These are phyloP conservation scores for Hygrocybe punicea DNA, from an alignment of 768 basidiomycete genomes.

Conservation along the genomic window DNA sequence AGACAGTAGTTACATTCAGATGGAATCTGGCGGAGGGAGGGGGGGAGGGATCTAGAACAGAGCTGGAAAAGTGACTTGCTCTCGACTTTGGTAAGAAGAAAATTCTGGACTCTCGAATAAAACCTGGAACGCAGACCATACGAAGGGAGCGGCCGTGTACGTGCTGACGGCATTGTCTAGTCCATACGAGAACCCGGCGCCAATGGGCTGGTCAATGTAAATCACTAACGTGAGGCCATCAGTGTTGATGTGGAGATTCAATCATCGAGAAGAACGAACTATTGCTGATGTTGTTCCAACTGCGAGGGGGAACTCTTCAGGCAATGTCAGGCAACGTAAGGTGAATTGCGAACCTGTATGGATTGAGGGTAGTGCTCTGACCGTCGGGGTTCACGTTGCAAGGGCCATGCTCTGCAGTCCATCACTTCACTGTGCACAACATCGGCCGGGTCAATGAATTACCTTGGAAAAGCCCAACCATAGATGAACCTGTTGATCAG, in stretches of 20 bases:
- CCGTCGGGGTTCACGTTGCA: constrained; percentile 57
- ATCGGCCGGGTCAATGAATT: not conserved
- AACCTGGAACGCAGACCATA: constrained; percentile 64
- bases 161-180: constrained; percentile 56
- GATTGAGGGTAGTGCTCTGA: constrained; percentile 51
- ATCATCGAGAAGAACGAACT: constrained; percentile 36
- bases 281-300: constrained; percentile 69
- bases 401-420: constrained; percentile 56
- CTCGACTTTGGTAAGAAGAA: constrained; percentile 47
- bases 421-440: not conserved
- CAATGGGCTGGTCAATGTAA: constrained; percentile 69
- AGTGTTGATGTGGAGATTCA: not conserved
- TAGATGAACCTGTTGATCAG: constrained; percentile 36
- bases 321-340: not conserved
- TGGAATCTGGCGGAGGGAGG: too few species aligned
- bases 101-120: constrained; percentile 57
- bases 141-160: constrained; percentile 49
- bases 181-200: constrained; percentile 62
- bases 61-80: constrained; percentile 37
- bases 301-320: constrained; percentile 17
- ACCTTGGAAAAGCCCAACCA: constrained; percentile 68
- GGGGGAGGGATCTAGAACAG: too few species aligned
- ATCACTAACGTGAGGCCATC: constrained; percentile 45
- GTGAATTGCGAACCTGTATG: constrained; percentile 46
- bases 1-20: too few species aligned